Evolutionary conservation across 2,329 filamentous ascomycete species (phyloP), one percentile per base, ranked within the genome.

Genomic region (Trichoderma sp.): DNA sequence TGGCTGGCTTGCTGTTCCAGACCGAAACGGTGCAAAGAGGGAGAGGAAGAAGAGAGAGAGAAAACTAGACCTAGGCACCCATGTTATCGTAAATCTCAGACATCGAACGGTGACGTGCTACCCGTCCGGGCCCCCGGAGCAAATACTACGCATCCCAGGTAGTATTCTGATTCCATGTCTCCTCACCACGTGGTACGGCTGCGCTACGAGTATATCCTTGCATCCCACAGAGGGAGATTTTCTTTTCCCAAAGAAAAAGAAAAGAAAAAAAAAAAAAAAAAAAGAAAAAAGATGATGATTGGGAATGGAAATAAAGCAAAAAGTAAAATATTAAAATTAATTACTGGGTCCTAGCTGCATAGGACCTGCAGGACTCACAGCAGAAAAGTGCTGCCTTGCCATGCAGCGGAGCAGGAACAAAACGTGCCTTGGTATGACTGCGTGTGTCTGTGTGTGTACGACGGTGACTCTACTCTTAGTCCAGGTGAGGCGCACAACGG

Each of bases 151-250:
- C 13, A 18, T 7, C 5, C 37, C 16, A 18, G 37, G 60, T 52
- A 54, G 32, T 13, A 32, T 54, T 28, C 16, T 64, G 60, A 10
- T 30, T 54, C 49, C 52, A 56, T 65, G 61, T 34, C n/a, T 56
- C 51, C 34, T 52, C 51, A 65, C 61, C 61, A 65, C 61, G 61
- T 65, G 61, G 61, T 32, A 32, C n/a, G 34, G 51, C 52, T 52
- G 26, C 28, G 18, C 24, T 26, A 26, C 26, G 4, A 26, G 26
- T 26, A 18, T 39, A 16, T 51, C 54, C 61, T 54, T 52, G 61
- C 26, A 56, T 65, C 34, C 51, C 61, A 56, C 61, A 52, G 55
- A 51, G 24, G n/a, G 2, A 34, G 8, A n/a, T 10, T 5, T 5
- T 16, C n/a, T 39, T 39, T 16, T 13, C 24, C 34, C 55, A 39